Evolutionary conservation across 345 rosid species (phyloP).

Genomic region (Salix exigua): DNA sequence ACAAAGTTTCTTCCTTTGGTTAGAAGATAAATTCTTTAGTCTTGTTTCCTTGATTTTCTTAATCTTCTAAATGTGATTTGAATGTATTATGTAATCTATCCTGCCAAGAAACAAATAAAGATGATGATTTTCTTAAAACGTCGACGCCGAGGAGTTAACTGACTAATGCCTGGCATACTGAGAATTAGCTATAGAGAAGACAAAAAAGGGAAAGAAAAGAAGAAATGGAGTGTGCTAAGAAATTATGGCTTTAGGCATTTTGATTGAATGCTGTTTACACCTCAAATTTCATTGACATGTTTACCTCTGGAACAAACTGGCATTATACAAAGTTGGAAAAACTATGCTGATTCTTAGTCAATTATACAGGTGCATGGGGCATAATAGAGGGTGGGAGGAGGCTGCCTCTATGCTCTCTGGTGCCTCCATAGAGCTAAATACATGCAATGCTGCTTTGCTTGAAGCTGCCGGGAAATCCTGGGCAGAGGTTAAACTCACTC

Average conservation of each 20-base stretch:
- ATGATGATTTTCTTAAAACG: neutral
- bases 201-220: neutral
- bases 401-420: constrained; percentile 88
- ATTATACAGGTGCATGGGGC: constrained; percentile 87
- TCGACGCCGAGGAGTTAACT: neutral
- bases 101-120: neutral
- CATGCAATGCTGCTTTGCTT: constrained; percentile 98
- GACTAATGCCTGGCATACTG: neutral
- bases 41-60: neutral
- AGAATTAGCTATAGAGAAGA: neutral
- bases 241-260: neutral
- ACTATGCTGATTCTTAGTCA: neutral
- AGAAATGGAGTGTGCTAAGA: neutral
- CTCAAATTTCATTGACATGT: neutral
- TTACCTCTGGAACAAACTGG: neutral
- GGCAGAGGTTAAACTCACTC: constrained; percentile 61
- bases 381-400: constrained; percentile 98
- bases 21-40: neutral
- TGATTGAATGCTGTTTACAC: neutral
- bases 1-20: neutral
- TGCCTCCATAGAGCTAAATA: constrained; percentile 65
- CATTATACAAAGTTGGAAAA: neutral
- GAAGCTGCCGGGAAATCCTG: constrained; percentile 84
- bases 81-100: neutral
- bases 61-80: neutral